Base-by-base conservation (phyloP, 2,329 filamentous ascomycete species). In the Fusarium torulosum region DNA sequence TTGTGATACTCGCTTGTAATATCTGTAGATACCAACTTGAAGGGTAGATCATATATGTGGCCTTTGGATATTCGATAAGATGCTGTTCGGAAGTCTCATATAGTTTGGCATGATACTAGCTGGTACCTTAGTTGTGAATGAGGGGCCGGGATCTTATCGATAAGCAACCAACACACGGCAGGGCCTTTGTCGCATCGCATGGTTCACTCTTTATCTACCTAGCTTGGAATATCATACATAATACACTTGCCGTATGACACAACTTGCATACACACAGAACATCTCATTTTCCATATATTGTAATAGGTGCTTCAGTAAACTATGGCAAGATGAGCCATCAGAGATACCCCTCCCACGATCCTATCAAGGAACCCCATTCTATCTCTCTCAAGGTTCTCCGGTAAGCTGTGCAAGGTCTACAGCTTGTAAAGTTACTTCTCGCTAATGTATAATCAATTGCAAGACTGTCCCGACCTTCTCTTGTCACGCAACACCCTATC, bases 391-490 rank as follows among this genome's bases (percentile, higher is more conserved):
- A 94, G 82, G 92, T 92, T 49, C 82, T 92, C 37, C 82, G 90
- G 90, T 90, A 81, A 68, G 76, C 59, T 62, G 50, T 19, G 35
- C 17, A 46, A 27, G 49, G 38, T 44, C 29, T 25, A 33, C 27
- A 13, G 27, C 27, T 44, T 29, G 19, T 44, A 29, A 53, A 29
- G 27, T 35, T 35, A 40, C 52, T 31, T 31, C 44, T 23, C 25
- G 41, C 59, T 65, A 55, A 64, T 55, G 7, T 51, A 41, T 40
- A 27, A 27, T 59, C 29, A 27, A 72, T 17, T 23, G 14, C 9
- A 60, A 96, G 93, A 59, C 86, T 98, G 60, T 97, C 94, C 1
- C 90, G 92, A 15, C 94, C 92, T 2, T 91, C 91, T 5, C 86
- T 95, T 54, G 89, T 92, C 38, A 82, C 87, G 11, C 92, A 94